phyloP scores from a whole-genome alignment of 2,329 filamentous ascomycete genomes.

The Colletotrichum gloeosporioides region DNA sequence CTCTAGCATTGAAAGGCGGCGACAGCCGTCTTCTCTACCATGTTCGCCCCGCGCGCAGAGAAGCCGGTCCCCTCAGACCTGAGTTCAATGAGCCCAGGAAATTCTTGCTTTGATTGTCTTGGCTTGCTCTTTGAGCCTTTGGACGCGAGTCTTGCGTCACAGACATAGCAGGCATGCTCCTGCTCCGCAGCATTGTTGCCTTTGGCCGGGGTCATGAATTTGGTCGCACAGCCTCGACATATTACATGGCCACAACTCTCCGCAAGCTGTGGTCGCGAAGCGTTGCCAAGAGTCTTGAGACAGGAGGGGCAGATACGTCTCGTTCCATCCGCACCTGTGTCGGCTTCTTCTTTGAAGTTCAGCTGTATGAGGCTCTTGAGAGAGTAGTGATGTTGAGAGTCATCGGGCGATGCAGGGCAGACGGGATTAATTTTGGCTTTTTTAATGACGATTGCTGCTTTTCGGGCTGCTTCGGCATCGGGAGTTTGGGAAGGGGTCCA shows the following conservation, averaged over 20 bases:
- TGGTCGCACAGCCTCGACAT: slow-evolving; percentile 82
- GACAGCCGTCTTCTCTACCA: slow-evolving; percentile 79
- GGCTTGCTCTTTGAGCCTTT: slow-evolving; percentile 47
- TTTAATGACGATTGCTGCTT: slow-evolving; percentile 40
- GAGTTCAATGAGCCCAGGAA: slow-evolving; percentile 80
- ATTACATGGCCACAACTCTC: slow-evolving; percentile 92
- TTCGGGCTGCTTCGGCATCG: slow-evolving; percentile 35
- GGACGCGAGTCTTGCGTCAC: slow-evolving; percentile 76
- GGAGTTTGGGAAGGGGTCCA: slow-evolving; percentile 91
- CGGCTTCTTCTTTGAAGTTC: slow-evolving; percentile 75
- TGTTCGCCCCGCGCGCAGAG: slow-evolving; percentile 82
- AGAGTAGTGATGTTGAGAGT: slow-evolving; percentile 74
- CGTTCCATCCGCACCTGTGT: slow-evolving; percentile 48
- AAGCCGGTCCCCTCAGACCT: slow-evolving; percentile 91
- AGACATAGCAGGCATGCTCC: slow-evolving; percentile 80
- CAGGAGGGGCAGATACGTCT: slow-evolving; percentile 78
- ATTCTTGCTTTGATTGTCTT: slow-evolving; percentile 51
- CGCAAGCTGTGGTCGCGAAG: slow-evolving; percentile 80
- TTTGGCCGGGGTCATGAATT: slow-evolving; percentile 73
- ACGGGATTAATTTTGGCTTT: slow-evolving; percentile 71
- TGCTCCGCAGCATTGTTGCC: slow-evolving; percentile 44
- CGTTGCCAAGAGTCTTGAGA: slow-evolving; percentile 81
- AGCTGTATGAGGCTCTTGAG: slow-evolving; percentile 80
- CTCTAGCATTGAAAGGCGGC: slow-evolving; percentile 76
- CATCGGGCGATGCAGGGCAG: slow-evolving; percentile 76